phyloP scores from a whole-genome alignment of 1,139 yeast genomes.

The Wickerhamomyces sp. region DNA sequence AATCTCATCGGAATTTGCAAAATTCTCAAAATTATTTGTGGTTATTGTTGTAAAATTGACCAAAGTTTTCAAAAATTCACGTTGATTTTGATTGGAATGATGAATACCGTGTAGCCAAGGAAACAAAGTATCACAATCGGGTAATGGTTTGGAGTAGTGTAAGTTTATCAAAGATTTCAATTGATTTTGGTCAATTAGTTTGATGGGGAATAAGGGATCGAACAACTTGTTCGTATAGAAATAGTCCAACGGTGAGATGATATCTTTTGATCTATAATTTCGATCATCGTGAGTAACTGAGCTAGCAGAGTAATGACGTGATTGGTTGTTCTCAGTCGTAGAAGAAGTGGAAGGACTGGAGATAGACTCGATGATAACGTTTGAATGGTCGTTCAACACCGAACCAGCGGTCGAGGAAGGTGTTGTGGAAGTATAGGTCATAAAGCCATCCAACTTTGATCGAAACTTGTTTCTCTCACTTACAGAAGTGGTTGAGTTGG shows the following conservation, averaged over 20 bases:
- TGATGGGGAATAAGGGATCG: constrained; percentile 21
- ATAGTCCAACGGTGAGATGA: constrained; percentile 14
- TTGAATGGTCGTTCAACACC: not conserved
- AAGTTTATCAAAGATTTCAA: constrained; percentile 35
- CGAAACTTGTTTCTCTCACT: constrained; percentile 22
- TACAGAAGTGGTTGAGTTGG: constrained; percentile 15
- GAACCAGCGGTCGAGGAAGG: not conserved
- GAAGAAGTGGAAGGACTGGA: constrained; percentile 1
- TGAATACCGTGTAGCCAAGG: constrained; percentile 90
- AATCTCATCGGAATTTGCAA: constrained; percentile 29
- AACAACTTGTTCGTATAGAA: constrained; percentile 13
- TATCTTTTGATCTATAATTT: not conserved
- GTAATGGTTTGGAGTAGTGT: constrained; percentile 47
- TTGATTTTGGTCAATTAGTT: constrained; percentile 28
- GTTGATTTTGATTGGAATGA: constrained; percentile 22
- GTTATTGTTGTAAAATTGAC: constrained; percentile 18
- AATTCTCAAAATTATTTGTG: constrained; percentile 18
- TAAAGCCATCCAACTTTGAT: constrained; percentile 15
- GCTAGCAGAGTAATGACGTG: constrained; percentile 18
- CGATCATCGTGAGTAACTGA: constrained; percentile 11
- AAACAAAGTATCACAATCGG: constrained; percentile 64
- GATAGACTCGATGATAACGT: not conserved
- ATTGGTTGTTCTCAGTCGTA: not conserved
- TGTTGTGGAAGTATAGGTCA: constrained; percentile 7
- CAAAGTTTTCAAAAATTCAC: constrained; percentile 18